A percentile compares a stretch with the other conserved stretches of the same genome.
phyloP scores from a whole-genome alignment of 2,329 filamentous ascomycete genomes.

The Epichloe aotearoae region DNA sequence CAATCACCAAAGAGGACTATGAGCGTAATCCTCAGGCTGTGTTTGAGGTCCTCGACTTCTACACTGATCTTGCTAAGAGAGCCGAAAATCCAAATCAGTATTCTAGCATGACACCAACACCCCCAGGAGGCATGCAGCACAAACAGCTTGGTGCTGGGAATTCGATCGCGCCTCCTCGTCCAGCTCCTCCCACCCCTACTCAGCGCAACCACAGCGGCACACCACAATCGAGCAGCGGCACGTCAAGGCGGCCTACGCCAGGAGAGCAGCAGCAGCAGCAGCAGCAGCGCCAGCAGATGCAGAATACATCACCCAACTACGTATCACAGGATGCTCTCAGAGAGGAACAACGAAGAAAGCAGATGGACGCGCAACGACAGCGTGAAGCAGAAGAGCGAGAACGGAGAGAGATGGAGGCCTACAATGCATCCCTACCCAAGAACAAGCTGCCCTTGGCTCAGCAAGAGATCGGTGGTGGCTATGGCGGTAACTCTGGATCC shows the following conservation, averaged over 20 bases:
- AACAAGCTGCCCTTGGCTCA: conserved; percentile 69
- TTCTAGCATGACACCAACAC: conserved; percentile 53
- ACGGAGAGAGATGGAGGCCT: conserved; percentile 68
- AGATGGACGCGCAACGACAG: conserved; percentile 44
- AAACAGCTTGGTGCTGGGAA: conserved; percentile 48
- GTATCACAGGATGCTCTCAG: conserved; percentile 34
- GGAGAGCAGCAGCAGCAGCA: conserved; percentile 35
- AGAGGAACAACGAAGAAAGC: conserved; percentile 49
- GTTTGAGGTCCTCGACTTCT: conserved; percentile 73
- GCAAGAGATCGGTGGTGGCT: conserved; percentile 76
- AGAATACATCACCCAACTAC: conserved; percentile 42
- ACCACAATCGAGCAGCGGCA: conserved; percentile 22
- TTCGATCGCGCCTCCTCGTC: conserved; percentile 54
- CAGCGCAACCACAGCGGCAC: conserved; percentile 30
- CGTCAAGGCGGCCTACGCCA: conserved; percentile 28
- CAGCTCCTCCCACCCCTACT: conserved; percentile 33
- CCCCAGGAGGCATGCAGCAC: conserved; percentile 43
- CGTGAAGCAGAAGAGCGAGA: conserved; percentile 51
- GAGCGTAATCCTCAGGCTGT: conserved; percentile 86
- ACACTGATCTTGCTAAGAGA: conserved; percentile 69
- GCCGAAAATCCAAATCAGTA: conserved; percentile 58
- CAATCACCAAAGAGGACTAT: conserved; percentile 97
- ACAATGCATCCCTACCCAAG: conserved; percentile 81
- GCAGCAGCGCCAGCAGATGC: conserved; percentile 45
- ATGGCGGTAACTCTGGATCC: conserved; percentile 30